Evolutionary conservation across 2,329 filamentous ascomycete species (phyloP).

Genomic region (Stemphylium beticola): DNA sequence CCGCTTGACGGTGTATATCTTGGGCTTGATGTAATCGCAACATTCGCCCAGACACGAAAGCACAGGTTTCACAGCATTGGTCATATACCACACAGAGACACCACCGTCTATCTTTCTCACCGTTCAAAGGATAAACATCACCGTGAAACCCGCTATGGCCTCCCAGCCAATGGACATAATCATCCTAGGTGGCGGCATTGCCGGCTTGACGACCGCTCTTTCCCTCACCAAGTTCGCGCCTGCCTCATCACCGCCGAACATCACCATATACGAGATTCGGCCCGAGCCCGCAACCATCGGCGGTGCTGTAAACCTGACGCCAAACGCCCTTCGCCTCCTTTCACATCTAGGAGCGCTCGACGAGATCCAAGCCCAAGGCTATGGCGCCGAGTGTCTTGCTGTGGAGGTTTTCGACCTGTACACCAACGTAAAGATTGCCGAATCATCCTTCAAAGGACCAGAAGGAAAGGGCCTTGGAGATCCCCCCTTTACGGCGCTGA

Average conservation of each 20-base stretch:
- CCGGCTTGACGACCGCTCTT: constrained; percentile 47
- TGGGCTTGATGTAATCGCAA: background rate
- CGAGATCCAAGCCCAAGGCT: constrained; percentile 51
- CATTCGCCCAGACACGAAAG: background rate
- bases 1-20: background rate
- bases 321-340: constrained; percentile 66
- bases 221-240: constrained; percentile 54
- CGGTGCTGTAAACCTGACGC: constrained; percentile 66
- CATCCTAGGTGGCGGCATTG: constrained; percentile 44
- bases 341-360: constrained; percentile 54
- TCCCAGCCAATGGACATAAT: constrained; percentile 29
- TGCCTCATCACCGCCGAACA: constrained; percentile 40
- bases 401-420: constrained; percentile 56
- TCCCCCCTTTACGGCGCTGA: constrained; percentile 53
- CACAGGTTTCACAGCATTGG: background rate
- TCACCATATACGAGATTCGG: constrained; percentile 59
- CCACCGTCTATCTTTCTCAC: background rate
- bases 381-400: constrained; percentile 51
- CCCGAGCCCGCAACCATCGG: constrained; percentile 57
- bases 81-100: background rate
- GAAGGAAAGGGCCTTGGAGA: constrained; percentile 53
- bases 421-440: constrained; percentile 50
- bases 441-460: constrained; percentile 51
- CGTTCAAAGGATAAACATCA: background rate
- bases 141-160: constrained; percentile 1